These are phyloP conservation scores for Lactarius deliciosus DNA, from an alignment of 768 basidiomycete genomes.

Conservation along the genomic window DNA sequence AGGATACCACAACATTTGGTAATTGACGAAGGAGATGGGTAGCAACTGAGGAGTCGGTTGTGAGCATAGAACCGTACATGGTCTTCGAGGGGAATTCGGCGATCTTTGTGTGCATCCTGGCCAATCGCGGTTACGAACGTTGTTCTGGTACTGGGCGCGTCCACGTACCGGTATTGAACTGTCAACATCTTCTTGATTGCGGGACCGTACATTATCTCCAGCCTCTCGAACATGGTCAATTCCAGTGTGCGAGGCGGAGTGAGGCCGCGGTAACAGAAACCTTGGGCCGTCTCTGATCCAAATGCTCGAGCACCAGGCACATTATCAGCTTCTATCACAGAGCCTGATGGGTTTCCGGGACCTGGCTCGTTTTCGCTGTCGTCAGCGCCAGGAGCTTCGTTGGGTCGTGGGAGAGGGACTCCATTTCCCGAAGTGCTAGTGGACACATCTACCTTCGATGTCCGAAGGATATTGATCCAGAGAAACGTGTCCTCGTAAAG, in stretches of 20 bases:
- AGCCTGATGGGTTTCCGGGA: neutral
- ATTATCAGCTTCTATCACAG: neutral
- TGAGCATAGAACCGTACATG: constrained; percentile 71
- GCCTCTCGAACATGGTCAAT: constrained; percentile 87
- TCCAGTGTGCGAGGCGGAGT: constrained; percentile 73
- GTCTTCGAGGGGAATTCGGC: constrained; percentile 83
- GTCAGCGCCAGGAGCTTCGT: neutral
- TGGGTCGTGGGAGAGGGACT: neutral
- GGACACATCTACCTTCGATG: neutral
- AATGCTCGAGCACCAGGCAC: neutral
- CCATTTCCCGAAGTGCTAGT: neutral
- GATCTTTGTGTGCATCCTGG: constrained; percentile 85
- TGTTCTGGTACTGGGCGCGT: neutral
- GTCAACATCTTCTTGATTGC: constrained; percentile 84
- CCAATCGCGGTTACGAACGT: neutral
- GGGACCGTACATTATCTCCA: constrained; percentile 85
- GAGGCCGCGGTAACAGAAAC: constrained; percentile 34
- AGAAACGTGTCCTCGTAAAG: constrained; percentile 39
- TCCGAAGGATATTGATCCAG: neutral
- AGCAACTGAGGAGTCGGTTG: constrained; percentile 69
- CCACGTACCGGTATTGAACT: constrained; percentile 78
- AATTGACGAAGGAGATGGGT: constrained; percentile 71
- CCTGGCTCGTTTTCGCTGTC: constrained; percentile 1
- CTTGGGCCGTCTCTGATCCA: neutral
- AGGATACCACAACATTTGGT: constrained; percentile 48